Conservation (phyloP, 75 land plant species). For the Picea sitchensis region DNA sequence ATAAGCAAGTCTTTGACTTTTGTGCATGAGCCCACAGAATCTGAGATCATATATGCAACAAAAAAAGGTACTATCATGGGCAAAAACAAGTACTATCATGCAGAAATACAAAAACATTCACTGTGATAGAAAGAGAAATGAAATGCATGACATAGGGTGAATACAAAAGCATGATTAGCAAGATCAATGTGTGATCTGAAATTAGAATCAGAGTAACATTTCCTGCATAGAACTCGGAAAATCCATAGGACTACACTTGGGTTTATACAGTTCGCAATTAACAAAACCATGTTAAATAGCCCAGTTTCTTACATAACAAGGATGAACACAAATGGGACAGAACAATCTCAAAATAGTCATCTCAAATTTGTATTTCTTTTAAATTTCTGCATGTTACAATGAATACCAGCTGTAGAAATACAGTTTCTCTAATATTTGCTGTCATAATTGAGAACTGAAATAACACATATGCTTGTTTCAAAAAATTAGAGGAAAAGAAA, state of each 20-base stretch:
- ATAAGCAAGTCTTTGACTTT: background rate
- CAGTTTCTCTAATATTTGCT: background rate
- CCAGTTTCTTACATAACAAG: background rate
- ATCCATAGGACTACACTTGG: too few relatives aligned
- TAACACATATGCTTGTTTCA: background rate
- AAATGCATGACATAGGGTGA: too few relatives aligned
- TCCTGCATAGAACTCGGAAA: too few relatives aligned
- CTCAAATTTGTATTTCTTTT: background rate
- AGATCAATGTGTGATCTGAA: too few relatives aligned
- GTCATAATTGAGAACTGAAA: background rate
- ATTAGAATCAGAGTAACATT: too few relatives aligned
- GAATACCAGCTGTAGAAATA: background rate
- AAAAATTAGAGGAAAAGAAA: background rate
- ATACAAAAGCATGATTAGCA: too few relatives aligned
- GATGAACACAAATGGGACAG: background rate
- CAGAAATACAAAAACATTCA: background rate
- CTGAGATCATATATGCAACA: background rate
- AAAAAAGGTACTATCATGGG: background rate
- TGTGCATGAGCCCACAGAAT: background rate
- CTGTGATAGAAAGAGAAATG: too few relatives aligned
- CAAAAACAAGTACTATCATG: background rate
- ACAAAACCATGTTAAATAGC: background rate
- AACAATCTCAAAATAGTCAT: background rate
- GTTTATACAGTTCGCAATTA: too few relatives aligned
- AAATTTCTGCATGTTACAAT: background rate